Evolutionary conservation across 495 filamentous ascomycete genomes (phyloP).

Genomic region (Penicillium mononematosum): DNA sequence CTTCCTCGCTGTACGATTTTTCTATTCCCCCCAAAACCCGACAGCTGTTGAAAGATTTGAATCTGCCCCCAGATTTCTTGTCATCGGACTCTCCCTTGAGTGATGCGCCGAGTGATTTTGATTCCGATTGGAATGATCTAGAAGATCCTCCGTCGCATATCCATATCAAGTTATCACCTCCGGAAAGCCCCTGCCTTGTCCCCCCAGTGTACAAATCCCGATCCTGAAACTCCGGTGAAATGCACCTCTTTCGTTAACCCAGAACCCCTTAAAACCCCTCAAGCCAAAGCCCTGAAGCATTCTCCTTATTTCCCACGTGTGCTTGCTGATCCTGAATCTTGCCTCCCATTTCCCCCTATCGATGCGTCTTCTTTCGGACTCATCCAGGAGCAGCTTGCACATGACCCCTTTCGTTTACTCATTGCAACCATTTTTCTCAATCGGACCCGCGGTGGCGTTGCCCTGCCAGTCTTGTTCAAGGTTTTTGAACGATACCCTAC

Average conservation of each 20-base stretch:
- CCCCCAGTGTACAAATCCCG: background rate
- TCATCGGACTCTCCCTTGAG: conserved; percentile 36
- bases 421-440: conserved; percentile 82
- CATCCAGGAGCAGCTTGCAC: conserved; percentile 75
- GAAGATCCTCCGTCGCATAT: background rate
- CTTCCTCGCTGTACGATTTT: background rate
- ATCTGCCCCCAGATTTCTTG: conserved; percentile 25
- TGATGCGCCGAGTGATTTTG: conserved; percentile 33
- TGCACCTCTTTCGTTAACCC: background rate
- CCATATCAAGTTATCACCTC: background rate
- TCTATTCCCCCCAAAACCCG: conserved; percentile 19
- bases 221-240: conserved; percentile 14
- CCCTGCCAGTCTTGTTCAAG: conserved; percentile 70
- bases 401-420: conserved; percentile 68
- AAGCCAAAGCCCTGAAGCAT: conserved; percentile 31
- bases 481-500: conserved; percentile 70
- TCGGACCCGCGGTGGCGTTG: conserved; percentile 69
- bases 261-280: conserved; percentile 17
- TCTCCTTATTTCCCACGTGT: conserved; percentile 49
- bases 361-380: conserved; percentile 65
- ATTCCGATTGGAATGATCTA: conserved; percentile 13
- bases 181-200: background rate
- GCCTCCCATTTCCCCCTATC: conserved; percentile 70
- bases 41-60: conserved; percentile 14
- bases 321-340: conserved; percentile 54